Base-by-base conservation (phyloP, 352 stramenopile genomes). In the Phytophthora citricola region DNA sequence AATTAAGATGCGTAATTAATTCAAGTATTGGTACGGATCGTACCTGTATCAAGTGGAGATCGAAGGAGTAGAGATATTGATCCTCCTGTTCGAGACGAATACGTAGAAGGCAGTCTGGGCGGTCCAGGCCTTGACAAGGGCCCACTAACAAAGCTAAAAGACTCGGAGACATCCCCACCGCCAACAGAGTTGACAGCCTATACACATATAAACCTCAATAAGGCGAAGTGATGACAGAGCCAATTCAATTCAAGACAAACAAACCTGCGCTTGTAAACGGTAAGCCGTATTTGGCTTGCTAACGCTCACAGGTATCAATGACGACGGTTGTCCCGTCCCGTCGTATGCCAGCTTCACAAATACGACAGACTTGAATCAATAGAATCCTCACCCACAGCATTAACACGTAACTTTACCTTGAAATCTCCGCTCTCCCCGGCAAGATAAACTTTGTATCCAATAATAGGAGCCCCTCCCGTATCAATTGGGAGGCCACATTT, bases 181-280 rank as follows among this genome's bases (percentile, higher is more conserved):
- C 75, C 81, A 3, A 89, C 51, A 31, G 75, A 58, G 29, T 89
- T 90, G 32, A 83, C 62, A 15, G 71, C 74, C 75, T 83, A 48
- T 31, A 27, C 17, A 7, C 14, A 57, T n/a, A 27, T 36, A 36
- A 34, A 34, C 5, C 27, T 34, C 2, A 34, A 34, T 34, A 11
- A 34, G 8, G 8, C 6, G 31, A 34, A 34, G 31, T 3, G 11
- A 34, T 4, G 31, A 36, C 3, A 36, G 1, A 12, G 11, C 3
- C 10, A 9, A 14, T 36, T 36, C 31, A 36, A 36, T 12, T 12
- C 7, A 8, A 36, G 31, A 57, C 55, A 20, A 48, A 83, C 81
- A 20, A 48, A 83, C 81, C 73, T 81, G 61, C 9, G 69, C 63
- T 41, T 63, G 71, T n/a, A 89, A 22, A 7, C 41, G 43, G 38